Percentiles rank a stretch among this genome's conserved stretches.
Evolutionary conservation across 768 basidiomycete genomes (phyloP).

Genomic region (Mycena vulgaris): DNA sequence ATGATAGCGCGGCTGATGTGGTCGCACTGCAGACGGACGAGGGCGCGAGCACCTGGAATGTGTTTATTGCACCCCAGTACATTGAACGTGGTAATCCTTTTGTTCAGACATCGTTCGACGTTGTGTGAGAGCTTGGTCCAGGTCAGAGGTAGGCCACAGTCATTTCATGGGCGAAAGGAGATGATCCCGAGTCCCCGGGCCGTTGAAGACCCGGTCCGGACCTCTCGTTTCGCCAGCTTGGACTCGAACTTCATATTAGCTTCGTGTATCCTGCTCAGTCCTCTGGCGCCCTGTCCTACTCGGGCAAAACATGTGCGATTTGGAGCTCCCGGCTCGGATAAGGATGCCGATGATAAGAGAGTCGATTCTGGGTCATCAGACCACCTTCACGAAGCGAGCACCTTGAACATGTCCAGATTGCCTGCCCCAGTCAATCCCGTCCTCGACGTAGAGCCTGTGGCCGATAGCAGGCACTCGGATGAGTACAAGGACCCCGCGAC

Average conservation of each 20-base stretch:
- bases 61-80: conserved; percentile 52
- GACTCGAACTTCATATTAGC: no score
- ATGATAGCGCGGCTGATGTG: conserved; percentile 75
- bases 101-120: conserved; percentile 26
- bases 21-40: conserved; percentile 78
- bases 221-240: no score
- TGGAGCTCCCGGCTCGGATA: no score
- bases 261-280: no score
- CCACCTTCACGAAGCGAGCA: background rate
- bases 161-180: no score
- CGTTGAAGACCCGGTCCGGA: no score
- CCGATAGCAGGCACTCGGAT: background rate
- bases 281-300: background rate
- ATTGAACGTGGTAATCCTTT: conserved; percentile 56
- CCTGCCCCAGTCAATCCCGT: conserved; percentile 44
- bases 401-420: conserved; percentile 44
- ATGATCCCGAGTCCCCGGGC: no score
- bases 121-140: no score
- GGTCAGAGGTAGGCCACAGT: background rate
- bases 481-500: conserved; percentile 10
- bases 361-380: conserved; percentile 17
- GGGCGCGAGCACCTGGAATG: conserved; percentile 72
- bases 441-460: conserved; percentile 29
- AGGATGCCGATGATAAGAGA: conserved; percentile 8
- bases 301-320: no score